A percentile compares a stretch with the other conserved stretches of the same genome.
phyloP scores from a whole-genome alignment of 352 stramenopile genomes.

The Phytophthora cryptogea region DNA sequence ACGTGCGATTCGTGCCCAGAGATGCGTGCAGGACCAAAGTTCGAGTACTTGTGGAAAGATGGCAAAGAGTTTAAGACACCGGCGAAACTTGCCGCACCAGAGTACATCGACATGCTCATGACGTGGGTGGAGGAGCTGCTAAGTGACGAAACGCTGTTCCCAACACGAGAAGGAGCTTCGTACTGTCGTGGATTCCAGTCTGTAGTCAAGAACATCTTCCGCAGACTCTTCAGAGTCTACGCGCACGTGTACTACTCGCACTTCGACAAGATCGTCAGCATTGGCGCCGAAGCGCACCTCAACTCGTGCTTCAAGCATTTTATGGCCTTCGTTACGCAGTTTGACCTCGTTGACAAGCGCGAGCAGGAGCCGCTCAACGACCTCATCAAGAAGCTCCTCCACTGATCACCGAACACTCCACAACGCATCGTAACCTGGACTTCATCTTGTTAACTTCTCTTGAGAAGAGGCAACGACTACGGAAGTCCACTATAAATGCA shows the following conservation, averaged over 20 bases:
- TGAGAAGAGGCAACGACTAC: background rate
- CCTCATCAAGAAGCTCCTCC: constrained; percentile 92
- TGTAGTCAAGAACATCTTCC: constrained; percentile 94
- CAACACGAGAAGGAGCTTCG: constrained; percentile 54
- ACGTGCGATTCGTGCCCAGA: constrained; percentile 64
- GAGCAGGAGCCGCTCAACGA: constrained; percentile 95
- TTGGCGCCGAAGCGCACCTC: constrained; percentile 95
- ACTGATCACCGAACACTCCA: constrained; percentile 25
- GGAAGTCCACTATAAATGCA: constrained; percentile 18
- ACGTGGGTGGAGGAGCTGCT: constrained; percentile 91
- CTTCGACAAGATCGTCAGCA: constrained; percentile 94
- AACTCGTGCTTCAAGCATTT: constrained; percentile 99
- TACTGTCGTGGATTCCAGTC: constrained; percentile 88
- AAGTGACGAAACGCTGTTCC: constrained; percentile 81
- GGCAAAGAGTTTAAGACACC: constrained; percentile 73
- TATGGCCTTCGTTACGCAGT: constrained; percentile 96
- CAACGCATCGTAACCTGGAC: constrained; percentile 5
- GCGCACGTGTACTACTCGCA: constrained; percentile 97
- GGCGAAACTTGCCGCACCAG: constrained; percentile 69
- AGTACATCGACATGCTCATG: constrained; percentile 95
- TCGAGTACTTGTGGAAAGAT: constrained; percentile 92
- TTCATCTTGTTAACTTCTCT: constrained; percentile 11
- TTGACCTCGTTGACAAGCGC: constrained; percentile 93
- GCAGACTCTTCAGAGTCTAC: constrained; percentile 96
- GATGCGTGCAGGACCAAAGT: constrained; percentile 85